phyloP scores from a whole-genome alignment of 2,329 filamentous ascomycete genomes.

The Berkeleyomyces rouxiae region DNA sequence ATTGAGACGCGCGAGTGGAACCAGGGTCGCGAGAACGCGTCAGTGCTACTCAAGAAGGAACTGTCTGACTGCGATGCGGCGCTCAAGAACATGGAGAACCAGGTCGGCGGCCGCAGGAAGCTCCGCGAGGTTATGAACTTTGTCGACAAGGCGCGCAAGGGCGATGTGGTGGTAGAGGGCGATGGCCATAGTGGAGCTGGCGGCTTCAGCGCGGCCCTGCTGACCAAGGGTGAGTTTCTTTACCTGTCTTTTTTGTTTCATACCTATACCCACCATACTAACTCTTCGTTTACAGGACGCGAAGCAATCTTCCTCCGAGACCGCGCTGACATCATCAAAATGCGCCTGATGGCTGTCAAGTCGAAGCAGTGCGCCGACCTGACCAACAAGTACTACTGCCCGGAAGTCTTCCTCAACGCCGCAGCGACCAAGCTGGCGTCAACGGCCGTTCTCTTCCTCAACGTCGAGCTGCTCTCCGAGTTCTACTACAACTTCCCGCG shows the following conservation, averaged over 20 bases:
- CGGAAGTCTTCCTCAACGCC: slow-evolving; percentile 93
- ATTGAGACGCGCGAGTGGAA: slow-evolving; percentile 82
- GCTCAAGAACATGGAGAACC: slow-evolving; percentile 55
- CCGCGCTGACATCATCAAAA: slow-evolving; percentile 73
- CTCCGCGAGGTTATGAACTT: slow-evolving; percentile 79
- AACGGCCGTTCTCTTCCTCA: slow-evolving; percentile 90
- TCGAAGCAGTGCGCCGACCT: slow-evolving; percentile 72
- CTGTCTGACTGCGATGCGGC: slow-evolving; percentile 69
- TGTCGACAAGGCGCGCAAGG: slow-evolving; percentile 75
- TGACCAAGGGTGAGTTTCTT: slow-evolving; percentile 53
- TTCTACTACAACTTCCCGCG: slow-evolving; percentile 97
- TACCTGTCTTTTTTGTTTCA: neutral
- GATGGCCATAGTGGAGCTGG: slow-evolving; percentile 73
- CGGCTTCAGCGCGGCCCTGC: slow-evolving; percentile 74
- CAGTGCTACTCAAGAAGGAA: slow-evolving; percentile 69
- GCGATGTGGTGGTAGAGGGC: slow-evolving; percentile 70
- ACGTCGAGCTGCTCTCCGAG: slow-evolving; percentile 89
- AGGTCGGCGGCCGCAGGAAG: slow-evolving; percentile 68
- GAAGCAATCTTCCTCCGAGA: slow-evolving; percentile 91
- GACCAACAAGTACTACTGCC: slow-evolving; percentile 91
- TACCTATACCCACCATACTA: slow-evolving; percentile 15
- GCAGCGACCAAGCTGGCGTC: slow-evolving; percentile 88
- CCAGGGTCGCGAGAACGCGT: slow-evolving; percentile 68
- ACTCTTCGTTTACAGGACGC: slow-evolving; percentile 40
- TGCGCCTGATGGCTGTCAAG: slow-evolving; percentile 75